Base-by-base conservation (phyloP, 2,329 filamentous ascomycete genomes). In the Coleophoma eucalyptorum region DNA sequence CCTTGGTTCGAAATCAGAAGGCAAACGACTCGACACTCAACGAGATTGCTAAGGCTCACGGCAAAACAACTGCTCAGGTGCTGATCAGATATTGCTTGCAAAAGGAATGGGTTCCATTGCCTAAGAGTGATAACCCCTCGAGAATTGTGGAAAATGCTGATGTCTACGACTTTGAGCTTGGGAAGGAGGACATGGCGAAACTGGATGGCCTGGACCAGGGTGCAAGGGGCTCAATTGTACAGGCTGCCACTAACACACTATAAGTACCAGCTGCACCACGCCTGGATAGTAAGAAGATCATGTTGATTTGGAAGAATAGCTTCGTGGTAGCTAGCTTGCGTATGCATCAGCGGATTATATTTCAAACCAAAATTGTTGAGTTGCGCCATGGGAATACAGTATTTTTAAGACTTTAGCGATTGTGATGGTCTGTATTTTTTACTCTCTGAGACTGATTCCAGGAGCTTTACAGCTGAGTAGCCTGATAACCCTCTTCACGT, bases 71-170 rank as follows among this genome's bases (percentile, higher is more conserved):
- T 1, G 79, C 80, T 26, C 86, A 90, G 67, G 70, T 90, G 5
- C 69, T 91, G 55, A 73, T 91, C 16, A 76, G 86, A 53, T 91
- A 86, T 64, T 79, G 79, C 53, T 66, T 90, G 62, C 84, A 90
- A 62, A 89, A 88, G 69, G 77, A 73, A 10, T 87, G 83, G 80
- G 76, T 84, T 15, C 83, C 85, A 16, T 66, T 89, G 50, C 83
- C 84, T 18, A 89, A 89, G 72, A 86, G 83, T 52, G 80, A 80
- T 48, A 78, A 73, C 2, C 71, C 75, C 0, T 76, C 75, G 10
- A 73, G 83, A 11, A 88, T 89, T 56, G 72, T 67, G 47, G 72
- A 77, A 51, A 88, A 88, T 60, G 74, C 76, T 0, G 69, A 83
- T 49, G 73, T 88, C 0, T 87, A 78, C 64, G 74, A 74, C 49